phyloP scores from a whole-genome alignment of 495 filamentous ascomycete species.

The Penicillium lagena region DNA sequence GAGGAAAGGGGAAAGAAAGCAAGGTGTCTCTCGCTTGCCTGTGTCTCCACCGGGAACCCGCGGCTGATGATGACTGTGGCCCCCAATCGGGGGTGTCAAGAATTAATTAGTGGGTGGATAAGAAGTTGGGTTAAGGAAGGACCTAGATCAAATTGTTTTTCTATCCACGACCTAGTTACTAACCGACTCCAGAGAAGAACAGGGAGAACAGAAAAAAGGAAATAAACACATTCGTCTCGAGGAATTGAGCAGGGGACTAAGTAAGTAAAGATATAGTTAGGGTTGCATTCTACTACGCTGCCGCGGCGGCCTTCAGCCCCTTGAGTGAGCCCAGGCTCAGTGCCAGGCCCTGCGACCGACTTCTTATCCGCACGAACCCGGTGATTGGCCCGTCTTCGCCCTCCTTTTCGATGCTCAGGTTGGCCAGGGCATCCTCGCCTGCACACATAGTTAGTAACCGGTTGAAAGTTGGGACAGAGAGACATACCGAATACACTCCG shows the following conservation, averaged over 20 bases:
- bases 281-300: constrained; percentile 4
- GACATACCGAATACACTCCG: constrained; percentile 95
- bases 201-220: constrained; percentile 21
- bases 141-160: no score
- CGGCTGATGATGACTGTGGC: no score
- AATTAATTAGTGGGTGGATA: no score
- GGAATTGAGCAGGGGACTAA: constrained; percentile 4
- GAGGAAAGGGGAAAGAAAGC: no score
- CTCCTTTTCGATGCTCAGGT: constrained; percentile 96
- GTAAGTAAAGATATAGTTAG: no score
- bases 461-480: constrained; percentile 1
- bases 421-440: constrained; percentile 99
- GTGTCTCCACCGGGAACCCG: no score
- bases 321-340: constrained; percentile 92
- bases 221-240: constrained; percentile 27
- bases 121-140: no score
- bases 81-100: no score
- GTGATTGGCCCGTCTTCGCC: constrained; percentile 93
- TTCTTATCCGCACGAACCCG: constrained; percentile 98
- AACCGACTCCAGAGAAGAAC: no score
- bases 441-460: constrained; percentile 20
- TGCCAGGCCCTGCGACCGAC: constrained; percentile 92
- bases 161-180: no score
- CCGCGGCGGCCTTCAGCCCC: constrained; percentile 63
- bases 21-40: no score